Conservation (phyloP, 2,329 filamentous ascomycete species). For the Zalaria sp. region DNA sequence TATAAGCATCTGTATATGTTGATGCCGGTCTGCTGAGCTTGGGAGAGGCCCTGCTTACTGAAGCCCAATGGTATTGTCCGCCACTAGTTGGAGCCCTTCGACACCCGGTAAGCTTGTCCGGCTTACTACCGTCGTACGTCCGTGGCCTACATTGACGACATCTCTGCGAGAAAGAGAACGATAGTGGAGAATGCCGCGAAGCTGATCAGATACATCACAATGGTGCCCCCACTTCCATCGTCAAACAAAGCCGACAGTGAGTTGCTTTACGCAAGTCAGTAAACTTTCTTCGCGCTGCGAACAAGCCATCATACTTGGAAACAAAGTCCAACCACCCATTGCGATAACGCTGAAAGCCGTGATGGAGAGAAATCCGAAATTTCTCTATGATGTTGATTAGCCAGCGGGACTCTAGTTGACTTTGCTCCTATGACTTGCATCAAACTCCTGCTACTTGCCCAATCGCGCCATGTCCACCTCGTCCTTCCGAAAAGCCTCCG, state of each 20-base stretch:
- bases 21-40: too few species aligned
- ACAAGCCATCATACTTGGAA: neutral
- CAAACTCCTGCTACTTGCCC: neutral
- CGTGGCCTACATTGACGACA: slow-evolving; percentile 21
- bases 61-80: slow-evolving; percentile 2
- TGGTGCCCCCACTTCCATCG: neutral
- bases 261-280: too few species aligned
- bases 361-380: neutral
- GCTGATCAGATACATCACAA: neutral
- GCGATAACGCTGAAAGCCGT: neutral
- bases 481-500: neutral
- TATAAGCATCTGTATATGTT: too few species aligned
- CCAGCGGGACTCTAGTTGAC: neutral
- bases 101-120: too few species aligned
- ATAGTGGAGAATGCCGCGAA: slow-evolving; percentile 10
- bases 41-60: too few species aligned
- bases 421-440: neutral
- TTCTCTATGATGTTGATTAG: neutral
- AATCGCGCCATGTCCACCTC: neutral
- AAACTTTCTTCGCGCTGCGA: too few species aligned
- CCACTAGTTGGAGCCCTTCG: slow-evolving; percentile 11
- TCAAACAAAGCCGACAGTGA: neutral
- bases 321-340: neutral
- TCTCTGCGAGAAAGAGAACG: slow-evolving; percentile 19
- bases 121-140: too few species aligned